phyloP scores from a whole-genome alignment of 148 eudicot genomes.

The Dianthus caryophyllus region DNA sequence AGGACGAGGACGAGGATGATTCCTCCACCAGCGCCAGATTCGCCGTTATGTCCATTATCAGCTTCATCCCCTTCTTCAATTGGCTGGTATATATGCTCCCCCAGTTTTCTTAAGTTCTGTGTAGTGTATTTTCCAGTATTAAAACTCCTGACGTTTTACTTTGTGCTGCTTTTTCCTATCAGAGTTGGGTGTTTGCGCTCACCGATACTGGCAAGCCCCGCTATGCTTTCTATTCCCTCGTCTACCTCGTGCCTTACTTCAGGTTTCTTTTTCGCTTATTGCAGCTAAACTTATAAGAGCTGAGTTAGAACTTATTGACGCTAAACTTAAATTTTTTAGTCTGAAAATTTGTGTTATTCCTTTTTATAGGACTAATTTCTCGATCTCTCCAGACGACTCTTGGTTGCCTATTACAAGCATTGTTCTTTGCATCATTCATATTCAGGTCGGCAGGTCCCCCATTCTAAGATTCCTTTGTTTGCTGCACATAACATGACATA shows the following conservation, averaged over 20 bases:
- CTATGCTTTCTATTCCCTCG: slow-evolving; percentile 80
- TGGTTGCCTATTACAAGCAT: slow-evolving; percentile 97
- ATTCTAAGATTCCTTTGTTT: background rate
- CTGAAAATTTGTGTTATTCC: too few relatives aligned
- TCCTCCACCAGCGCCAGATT: slow-evolving; percentile 68
- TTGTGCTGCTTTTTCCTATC: too few relatives aligned
- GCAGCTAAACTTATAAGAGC: too few relatives aligned
- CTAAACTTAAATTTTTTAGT: too few relatives aligned
- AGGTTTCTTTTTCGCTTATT: too few relatives aligned
- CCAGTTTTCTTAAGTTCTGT: too few relatives aligned
- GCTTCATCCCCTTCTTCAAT: slow-evolving; percentile 94
- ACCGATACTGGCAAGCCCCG: slow-evolving; percentile 74
- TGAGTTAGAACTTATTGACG: too few relatives aligned
- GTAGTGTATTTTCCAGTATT: too few relatives aligned
- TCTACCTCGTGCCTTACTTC: slow-evolving; percentile 87
- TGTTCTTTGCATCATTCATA: slow-evolving; percentile 63
- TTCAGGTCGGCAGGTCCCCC: too few relatives aligned
- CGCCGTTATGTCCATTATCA: slow-evolving; percentile 78
- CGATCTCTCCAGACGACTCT: slow-evolving; percentile 82
- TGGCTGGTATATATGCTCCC: slow-evolving; percentile 58
- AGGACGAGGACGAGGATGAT: slow-evolving; percentile 35
- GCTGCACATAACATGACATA: background rate
- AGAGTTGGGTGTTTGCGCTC: slow-evolving; percentile 97
- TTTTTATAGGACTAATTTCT: slow-evolving; percentile 61
- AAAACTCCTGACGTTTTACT: too few relatives aligned